Percentiles rank a stretch among this genome's conserved stretches.
phyloP scores from a whole-genome alignment of 345 rosid species.

The Salix arbutifolia region DNA sequence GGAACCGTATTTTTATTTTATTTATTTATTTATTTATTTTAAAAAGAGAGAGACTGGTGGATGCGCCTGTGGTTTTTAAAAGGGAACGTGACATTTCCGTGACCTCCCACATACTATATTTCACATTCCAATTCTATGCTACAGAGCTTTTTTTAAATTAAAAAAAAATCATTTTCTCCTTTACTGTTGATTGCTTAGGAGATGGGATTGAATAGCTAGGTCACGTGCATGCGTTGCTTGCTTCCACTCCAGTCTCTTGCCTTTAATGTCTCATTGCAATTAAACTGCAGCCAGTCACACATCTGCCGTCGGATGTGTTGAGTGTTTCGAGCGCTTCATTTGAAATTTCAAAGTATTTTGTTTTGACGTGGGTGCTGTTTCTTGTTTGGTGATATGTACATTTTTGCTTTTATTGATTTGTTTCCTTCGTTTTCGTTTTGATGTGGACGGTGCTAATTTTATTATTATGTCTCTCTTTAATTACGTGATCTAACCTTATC shows the following conservation, averaged over 20 bases:
- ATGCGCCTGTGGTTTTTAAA: conserved; percentile 7
- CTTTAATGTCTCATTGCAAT: background rate
- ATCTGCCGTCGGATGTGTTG: background rate
- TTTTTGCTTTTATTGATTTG: background rate
- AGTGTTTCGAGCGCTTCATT: background rate
- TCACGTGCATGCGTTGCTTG: background rate
- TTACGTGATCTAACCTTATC: no score
- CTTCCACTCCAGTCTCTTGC: background rate
- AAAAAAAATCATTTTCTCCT: no score
- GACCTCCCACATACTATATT: conserved; percentile 23
- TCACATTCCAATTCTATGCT: conserved; percentile 3
- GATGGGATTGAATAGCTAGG: background rate
- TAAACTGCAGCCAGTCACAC: background rate
- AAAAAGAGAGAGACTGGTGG: background rate
- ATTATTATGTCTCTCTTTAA: no score
- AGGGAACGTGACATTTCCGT: conserved; percentile 37
- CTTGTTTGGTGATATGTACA: background rate
- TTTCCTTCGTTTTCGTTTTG: no score
- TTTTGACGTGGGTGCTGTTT: background rate
- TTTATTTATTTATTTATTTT: no score
- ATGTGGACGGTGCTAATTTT: no score
- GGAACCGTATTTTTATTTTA: background rate
- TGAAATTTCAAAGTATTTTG: background rate
- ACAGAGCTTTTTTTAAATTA: background rate
- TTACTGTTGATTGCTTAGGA: background rate